Percentiles rank a stretch among this genome's conserved stretches.
phyloP scores from a whole-genome alignment of 306 rosid genomes.

The Cicer pinnatifidum region DNA sequence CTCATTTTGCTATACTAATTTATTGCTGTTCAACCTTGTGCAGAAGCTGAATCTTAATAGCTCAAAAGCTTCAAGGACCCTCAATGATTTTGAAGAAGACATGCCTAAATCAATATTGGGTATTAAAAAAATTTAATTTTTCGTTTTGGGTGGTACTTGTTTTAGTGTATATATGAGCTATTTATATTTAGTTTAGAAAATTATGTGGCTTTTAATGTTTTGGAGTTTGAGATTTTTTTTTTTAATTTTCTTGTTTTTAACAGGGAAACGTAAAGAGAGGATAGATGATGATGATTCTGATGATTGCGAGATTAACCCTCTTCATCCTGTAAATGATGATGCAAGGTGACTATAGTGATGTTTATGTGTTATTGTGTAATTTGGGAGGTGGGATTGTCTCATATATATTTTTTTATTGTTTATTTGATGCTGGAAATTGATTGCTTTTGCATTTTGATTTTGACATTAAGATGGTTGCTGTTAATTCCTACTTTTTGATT shows the following conservation, averaged over 20 bases:
- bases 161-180: background rate
- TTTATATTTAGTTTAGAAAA: background rate
- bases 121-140: conserved; percentile 37
- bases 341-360: conserved; percentile 59
- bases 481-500: conserved; percentile 3
- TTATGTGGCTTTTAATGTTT: conserved; percentile 8
- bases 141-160: conserved; percentile 20
- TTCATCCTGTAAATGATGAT: conserved; percentile 74
- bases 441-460: conserved; percentile 30
- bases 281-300: conserved; percentile 53
- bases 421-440: conserved; percentile 16
- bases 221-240: background rate
- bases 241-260: background rate
- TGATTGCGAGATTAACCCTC: conserved; percentile 62
- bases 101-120: conserved; percentile 61
- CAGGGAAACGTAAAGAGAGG: conserved; percentile 88
- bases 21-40: conserved; percentile 36
- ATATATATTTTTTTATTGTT: background rate
- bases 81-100: conserved; percentile 42
- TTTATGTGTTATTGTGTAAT: background rate
- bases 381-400: background rate
- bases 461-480: background rate
- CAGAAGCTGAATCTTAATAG: conserved; percentile 64
- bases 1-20: conserved; percentile 20
- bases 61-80: conserved; percentile 54